Evolutionary conservation across 1,284 basidiomycete genomes (phyloP), one percentile per base, ranked within the genome.

Genomic region (Spongiforma sp.): DNA sequence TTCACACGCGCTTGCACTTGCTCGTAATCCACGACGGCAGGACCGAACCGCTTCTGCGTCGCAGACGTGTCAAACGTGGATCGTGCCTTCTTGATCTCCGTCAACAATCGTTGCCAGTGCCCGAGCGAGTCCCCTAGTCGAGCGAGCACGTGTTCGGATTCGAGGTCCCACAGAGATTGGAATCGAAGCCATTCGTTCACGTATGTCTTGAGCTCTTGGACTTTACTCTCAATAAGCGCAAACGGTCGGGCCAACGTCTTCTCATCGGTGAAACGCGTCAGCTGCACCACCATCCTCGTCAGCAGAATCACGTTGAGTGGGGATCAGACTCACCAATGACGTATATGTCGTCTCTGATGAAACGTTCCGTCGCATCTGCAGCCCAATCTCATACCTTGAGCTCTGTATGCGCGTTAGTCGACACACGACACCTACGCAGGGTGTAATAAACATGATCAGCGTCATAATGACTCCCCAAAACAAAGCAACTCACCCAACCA

Each of bases 121-220:
- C 88, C 88, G 26, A 99, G 88, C 14, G 93, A 94, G 76, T 99
- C 96, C n/a, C 97, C 98, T 10, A 99, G 89, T 0, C 93, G 91
- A 71, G 90, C 92, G 84, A 98, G 99, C 26, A 99, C 96, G 73
- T 93, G 93, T 84, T 99, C 97, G 17, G 96, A 88, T 79, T 99
- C 96, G 58, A 99, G 89, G 77, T 99, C 98, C 98, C 97, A 99
- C 0, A 99, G 84, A 0, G 96, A 97, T 78, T 99, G 98, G 86
- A 99, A 99, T 75, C 96, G 96, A 0, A 99, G 88, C 98, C 98
- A 99, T 81, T 98, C 97, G 68, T 86, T 92, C 59, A 99, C 95
- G 77, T 99, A 99, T 50, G 91, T 90, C 70, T 87, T 90, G 60
- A 99, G 86, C 67, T 94, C 89, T 65, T 90, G 89, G 10, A 98